Conservation (phyloP, 225 moss, liverwort and hornwort genomes). For the Lunularia cruciata region DNA sequence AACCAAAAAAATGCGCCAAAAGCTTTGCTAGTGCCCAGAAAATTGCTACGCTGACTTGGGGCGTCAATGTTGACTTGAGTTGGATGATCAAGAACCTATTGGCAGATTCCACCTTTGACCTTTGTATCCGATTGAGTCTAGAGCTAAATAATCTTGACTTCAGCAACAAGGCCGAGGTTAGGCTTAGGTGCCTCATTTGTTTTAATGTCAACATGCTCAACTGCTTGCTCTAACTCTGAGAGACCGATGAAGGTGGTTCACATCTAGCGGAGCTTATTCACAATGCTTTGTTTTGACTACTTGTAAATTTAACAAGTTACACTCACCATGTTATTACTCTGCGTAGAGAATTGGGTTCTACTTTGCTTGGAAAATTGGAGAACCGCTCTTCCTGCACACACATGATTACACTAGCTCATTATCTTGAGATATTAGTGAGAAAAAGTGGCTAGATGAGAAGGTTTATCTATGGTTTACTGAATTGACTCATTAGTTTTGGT, state of each 20-base stretch:
- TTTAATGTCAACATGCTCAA: too few relatives aligned
- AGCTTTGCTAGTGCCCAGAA: too few relatives aligned
- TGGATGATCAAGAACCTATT: too few relatives aligned
- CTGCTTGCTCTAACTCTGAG: background rate
- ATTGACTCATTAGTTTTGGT: conserved; percentile 18
- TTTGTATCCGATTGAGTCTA: too few relatives aligned
- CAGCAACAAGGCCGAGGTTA: too few relatives aligned
- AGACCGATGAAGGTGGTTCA: conserved; percentile 30
- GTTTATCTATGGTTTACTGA: conserved; percentile 11
- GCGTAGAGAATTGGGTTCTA: conserved; percentile 28
- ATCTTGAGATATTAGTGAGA: background rate
- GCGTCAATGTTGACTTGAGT: too few relatives aligned
- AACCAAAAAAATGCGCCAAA: too few relatives aligned
- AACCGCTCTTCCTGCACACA: background rate
- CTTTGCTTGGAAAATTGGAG: conserved; percentile 24
- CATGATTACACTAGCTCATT: conserved; percentile 2
- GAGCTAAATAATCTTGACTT: too few relatives aligned
- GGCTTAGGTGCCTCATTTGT: too few relatives aligned
- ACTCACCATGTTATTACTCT: conserved; percentile 18
- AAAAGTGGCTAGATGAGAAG: background rate
- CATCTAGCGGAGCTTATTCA: conserved; percentile 34
- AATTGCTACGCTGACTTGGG: too few relatives aligned
- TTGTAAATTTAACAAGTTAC: conserved; percentile 42
- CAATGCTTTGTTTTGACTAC: conserved; percentile 48
- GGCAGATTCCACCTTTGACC: too few relatives aligned